Percentiles rank a stretch among this genome's conserved stretches.
Conservation (phyloP, 2,329 filamentous ascomycete genomes). For the Exophiala xenobiotica region DNA sequence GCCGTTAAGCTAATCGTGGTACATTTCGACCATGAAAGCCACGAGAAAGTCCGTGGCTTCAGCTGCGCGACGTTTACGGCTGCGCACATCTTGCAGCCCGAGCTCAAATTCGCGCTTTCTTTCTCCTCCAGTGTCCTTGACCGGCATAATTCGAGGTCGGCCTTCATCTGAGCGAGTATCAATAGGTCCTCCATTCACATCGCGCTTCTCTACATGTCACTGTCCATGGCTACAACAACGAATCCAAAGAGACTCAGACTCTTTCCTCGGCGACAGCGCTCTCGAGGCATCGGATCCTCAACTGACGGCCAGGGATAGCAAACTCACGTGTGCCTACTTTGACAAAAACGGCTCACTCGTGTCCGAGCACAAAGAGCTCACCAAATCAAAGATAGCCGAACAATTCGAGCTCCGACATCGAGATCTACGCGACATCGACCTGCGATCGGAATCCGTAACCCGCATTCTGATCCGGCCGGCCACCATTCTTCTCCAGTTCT, state of each 20-base stretch:
- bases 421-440: slow-evolving; percentile 38
- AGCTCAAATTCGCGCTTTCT: background rate
- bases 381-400: slow-evolving; percentile 20
- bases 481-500: slow-evolving; percentile 38
- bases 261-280: too few species aligned
- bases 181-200: too few species aligned
- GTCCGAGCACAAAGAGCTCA: slow-evolving; percentile 13
- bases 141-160: too few species aligned
- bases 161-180: too few species aligned
- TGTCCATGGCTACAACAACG: too few species aligned
- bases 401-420: slow-evolving; percentile 30
- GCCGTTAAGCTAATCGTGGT: too few species aligned
- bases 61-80: background rate
- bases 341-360: slow-evolving; percentile 10
- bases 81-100: background rate
- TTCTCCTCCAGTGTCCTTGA: background rate
- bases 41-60: background rate
- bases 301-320: background rate
- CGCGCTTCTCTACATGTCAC: too few species aligned
- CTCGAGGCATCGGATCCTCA: background rate
- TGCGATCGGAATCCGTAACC: slow-evolving; percentile 36
- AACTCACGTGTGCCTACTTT: slow-evolving; percentile 20
- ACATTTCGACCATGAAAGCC: background rate
- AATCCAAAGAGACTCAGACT: too few species aligned
- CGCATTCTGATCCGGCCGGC: slow-evolving; percentile 37